Conservation (phyloP, 441 rosid species). For the Euphorbia schlechtendalii region DNA sequence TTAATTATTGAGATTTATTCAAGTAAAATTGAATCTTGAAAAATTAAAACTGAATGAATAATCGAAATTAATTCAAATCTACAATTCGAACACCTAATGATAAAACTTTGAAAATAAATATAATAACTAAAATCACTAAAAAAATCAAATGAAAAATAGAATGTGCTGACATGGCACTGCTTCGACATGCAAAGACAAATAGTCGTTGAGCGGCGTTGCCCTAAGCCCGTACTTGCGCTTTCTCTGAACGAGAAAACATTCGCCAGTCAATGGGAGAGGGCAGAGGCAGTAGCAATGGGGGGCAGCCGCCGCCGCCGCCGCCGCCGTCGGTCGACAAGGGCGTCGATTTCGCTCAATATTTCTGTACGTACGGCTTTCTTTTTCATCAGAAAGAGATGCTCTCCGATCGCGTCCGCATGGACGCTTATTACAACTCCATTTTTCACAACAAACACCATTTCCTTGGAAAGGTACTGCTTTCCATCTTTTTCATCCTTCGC, state of each 20-base stretch:
- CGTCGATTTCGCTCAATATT: conserved; percentile 81
- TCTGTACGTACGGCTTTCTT: conserved; percentile 82
- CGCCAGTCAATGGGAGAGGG: conserved; percentile 33
- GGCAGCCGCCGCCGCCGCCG: no score
- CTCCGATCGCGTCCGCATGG: conserved; percentile 96
- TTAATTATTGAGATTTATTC: no score
- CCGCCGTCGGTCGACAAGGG: conserved; percentile 57
- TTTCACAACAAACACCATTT: conserved; percentile 76
- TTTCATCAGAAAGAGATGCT: conserved; percentile 99
- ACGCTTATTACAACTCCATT: conserved; percentile 75
- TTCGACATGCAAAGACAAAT: not conserved
- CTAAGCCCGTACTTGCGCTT: conserved; percentile 16
- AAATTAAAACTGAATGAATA: no score
- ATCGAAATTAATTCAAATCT: no score
- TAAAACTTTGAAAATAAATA: no score
- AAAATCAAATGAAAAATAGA: not conserved
- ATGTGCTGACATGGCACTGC: not conserved
- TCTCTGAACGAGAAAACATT: not conserved
- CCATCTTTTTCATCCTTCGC: no score
- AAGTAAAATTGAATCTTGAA: no score
- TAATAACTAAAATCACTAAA: no score
- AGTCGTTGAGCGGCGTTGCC: conserved; percentile 19
- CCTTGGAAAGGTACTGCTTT: conserved; percentile 54
- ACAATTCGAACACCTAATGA: no score
- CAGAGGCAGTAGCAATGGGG: conserved; percentile 26